phyloP scores from a whole-genome alignment of 768 basidiomycete species.

The Amanita pseudoporphyria region DNA sequence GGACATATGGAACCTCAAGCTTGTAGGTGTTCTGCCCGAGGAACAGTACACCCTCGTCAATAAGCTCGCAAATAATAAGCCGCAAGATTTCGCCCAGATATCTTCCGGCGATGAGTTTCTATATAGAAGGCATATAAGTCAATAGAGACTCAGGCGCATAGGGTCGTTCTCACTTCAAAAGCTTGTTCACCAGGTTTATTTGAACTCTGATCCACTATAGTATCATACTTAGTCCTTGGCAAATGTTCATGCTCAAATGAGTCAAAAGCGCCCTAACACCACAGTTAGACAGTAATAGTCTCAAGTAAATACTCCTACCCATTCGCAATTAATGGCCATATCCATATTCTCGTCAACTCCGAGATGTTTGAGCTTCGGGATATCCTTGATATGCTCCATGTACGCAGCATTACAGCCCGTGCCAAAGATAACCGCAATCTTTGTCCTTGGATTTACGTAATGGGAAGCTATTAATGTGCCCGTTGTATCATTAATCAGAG shows the following conservation, averaged over 20 bases:
- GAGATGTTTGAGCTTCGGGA: conserved; percentile 76
- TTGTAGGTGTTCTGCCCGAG: conserved; percentile 98
- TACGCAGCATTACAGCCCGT: conserved; percentile 99
- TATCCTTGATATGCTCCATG: conserved; percentile 82
- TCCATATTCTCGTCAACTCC: conserved; percentile 53
- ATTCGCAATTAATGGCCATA: conserved; percentile 98
- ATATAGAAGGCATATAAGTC: background rate
- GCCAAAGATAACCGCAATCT: conserved; percentile 94
- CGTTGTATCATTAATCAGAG: conserved; percentile 96
- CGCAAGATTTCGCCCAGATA: conserved; percentile 96
- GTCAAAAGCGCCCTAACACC: conserved; percentile 84
- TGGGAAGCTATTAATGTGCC: conserved; percentile 95
- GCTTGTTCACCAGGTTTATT: conserved; percentile 97
- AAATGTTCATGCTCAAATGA: conserved; percentile 92
- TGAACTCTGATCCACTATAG: conserved; percentile 83
- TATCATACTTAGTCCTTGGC: conserved; percentile 91
- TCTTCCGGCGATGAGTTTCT: conserved; percentile 95
- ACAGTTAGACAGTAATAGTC: background rate
- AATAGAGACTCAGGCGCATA: background rate
- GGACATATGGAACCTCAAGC: conserved; percentile 83
- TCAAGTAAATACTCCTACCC: conserved; percentile 37
- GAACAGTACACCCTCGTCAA: conserved; percentile 96
- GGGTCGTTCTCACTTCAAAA: conserved; percentile 53
- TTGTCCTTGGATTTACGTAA: conserved; percentile 86
- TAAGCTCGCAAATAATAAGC: conserved; percentile 90